phyloP scores from a whole-genome alignment of 108 stramenopile species.

The Cyclotella baltica region DNA sequence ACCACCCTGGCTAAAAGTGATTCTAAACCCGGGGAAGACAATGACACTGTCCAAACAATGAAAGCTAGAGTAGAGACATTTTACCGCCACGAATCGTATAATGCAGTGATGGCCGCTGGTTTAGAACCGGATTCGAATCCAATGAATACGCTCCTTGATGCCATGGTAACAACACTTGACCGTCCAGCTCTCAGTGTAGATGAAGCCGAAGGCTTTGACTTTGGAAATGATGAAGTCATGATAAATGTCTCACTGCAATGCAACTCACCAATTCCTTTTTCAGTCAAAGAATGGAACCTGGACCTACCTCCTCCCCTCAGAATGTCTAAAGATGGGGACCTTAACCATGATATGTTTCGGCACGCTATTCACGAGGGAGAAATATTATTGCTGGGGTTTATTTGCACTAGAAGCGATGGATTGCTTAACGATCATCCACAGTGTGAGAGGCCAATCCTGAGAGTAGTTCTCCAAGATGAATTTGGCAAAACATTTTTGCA shows the following conservation, averaged over 20 bases:
- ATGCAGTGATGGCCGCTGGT: conserved; percentile 43
- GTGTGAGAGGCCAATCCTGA: conserved; percentile 50
- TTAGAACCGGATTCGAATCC: conserved; percentile 49
- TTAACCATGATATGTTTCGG: conserved; percentile 60
- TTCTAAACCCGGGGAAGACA: conserved; percentile 36
- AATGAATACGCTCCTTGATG: conserved; percentile 68
- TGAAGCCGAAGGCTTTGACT: conserved; percentile 48
- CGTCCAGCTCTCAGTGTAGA: conserved; percentile 68
- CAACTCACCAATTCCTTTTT: conserved; percentile 73
- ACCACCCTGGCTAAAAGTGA: conserved; percentile 68
- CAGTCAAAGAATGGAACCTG: conserved; percentile 67
- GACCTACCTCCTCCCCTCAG: conserved; percentile 56
- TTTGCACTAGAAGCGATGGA: conserved; percentile 47
- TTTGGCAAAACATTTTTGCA: conserved; percentile 66
- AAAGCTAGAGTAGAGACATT: conserved; percentile 61
- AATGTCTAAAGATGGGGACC: conserved; percentile 51
- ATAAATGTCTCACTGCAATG: conserved; percentile 64
- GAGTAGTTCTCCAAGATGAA: conserved; percentile 64
- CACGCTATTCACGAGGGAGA: conserved; percentile 67
- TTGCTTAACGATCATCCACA: background rate
- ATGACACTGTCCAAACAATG: conserved; percentile 56
- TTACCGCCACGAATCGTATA: conserved; percentile 57
- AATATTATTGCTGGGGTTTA: conserved; percentile 64
- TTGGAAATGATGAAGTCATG: conserved; percentile 52
- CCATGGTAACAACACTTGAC: conserved; percentile 71